These are phyloP conservation scores for Monoraphidium neglectum DNA, from an alignment of 139 green algal genomes.

Conservation along the genomic window DNA sequence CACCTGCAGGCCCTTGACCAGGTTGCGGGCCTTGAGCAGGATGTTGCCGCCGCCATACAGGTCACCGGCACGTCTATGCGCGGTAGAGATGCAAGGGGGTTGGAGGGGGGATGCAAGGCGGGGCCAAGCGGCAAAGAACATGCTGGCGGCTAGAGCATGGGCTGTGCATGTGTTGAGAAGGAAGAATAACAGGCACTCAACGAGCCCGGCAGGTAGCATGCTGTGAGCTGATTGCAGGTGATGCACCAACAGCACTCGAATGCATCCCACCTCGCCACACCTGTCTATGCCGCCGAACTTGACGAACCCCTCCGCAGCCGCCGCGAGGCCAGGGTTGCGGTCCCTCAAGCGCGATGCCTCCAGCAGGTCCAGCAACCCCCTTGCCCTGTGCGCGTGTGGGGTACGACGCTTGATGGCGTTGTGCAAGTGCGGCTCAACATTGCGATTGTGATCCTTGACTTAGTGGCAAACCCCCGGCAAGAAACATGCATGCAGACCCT, in stretches of 20 bases:
- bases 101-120: not conserved
- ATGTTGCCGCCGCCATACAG: conserved; percentile 77
- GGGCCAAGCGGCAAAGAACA: too few relatives aligned
- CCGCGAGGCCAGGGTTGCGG: conserved; percentile 16
- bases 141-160: too few relatives aligned
- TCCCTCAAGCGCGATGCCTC: conserved; percentile 32
- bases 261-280: not conserved
- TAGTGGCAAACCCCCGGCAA: too few relatives aligned
- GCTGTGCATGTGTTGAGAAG: too few relatives aligned
- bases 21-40: conserved; percentile 68
- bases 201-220: too few relatives aligned
- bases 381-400: conserved; percentile 10
- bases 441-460: too few relatives aligned
- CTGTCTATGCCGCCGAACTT: not conserved
- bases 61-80: conserved; percentile 71
- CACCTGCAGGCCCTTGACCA: conserved; percentile 68
- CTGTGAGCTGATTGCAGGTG: too few relatives aligned
- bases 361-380: conserved; percentile 45
- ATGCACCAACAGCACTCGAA: too few relatives aligned
- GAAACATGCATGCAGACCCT: too few relatives aligned
- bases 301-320: conserved; percentile 20
- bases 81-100: not conserved
- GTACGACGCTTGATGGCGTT: too few relatives aligned
- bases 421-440: not conserved
- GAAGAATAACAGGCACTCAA: too few relatives aligned